Evolutionary conservation across 495 filamentous ascomycete genomes (phyloP).

Genomic region (Penicillium manginii): DNA sequence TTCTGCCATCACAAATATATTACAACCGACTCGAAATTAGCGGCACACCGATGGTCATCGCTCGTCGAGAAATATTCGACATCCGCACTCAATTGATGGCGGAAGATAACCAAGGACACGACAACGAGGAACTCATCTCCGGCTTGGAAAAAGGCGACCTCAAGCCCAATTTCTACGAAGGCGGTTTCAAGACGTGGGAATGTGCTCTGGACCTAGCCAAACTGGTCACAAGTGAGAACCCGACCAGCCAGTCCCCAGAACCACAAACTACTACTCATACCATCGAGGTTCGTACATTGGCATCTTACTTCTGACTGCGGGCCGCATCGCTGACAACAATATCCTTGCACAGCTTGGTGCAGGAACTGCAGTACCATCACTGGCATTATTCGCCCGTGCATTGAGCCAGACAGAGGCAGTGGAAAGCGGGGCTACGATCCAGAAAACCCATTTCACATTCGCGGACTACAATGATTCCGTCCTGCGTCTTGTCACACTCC

Average conservation of each 20-base stretch:
- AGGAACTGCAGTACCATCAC: slow-evolving; percentile 83
- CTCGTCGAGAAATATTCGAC: slow-evolving; percentile 90
- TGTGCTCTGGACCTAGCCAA: slow-evolving; percentile 86
- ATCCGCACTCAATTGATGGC: slow-evolving; percentile 93
- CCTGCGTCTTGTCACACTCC: slow-evolving; percentile 82
- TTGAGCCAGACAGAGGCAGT: slow-evolving; percentile 44
- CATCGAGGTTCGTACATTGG: slow-evolving; percentile 68
- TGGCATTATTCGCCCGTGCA: slow-evolving; percentile 74
- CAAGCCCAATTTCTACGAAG: slow-evolving; percentile 89
- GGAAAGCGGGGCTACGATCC: slow-evolving; percentile 18
- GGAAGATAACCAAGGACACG: slow-evolving; percentile 63
- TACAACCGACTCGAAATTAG: slow-evolving; percentile 65
- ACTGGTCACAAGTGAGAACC: slow-evolving; percentile 41
- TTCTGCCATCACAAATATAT: slow-evolving; percentile 77
- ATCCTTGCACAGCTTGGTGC: slow-evolving; percentile 70
- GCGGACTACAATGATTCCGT: slow-evolving; percentile 91
- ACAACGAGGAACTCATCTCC: slow-evolving; percentile 48
- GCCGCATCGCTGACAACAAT: not conserved
- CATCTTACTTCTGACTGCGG: not conserved
- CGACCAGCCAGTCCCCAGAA: slow-evolving; percentile 19
- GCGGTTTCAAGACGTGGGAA: slow-evolving; percentile 99
- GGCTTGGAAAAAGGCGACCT: slow-evolving; percentile 82
- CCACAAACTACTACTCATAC: slow-evolving; percentile 55
- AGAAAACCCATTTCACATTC: slow-evolving; percentile 65
- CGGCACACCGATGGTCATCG: slow-evolving; percentile 57